Evolutionary conservation across 352 stramenopile genomes (phyloP).

Genomic region (Phytophthora pistaciae): DNA sequence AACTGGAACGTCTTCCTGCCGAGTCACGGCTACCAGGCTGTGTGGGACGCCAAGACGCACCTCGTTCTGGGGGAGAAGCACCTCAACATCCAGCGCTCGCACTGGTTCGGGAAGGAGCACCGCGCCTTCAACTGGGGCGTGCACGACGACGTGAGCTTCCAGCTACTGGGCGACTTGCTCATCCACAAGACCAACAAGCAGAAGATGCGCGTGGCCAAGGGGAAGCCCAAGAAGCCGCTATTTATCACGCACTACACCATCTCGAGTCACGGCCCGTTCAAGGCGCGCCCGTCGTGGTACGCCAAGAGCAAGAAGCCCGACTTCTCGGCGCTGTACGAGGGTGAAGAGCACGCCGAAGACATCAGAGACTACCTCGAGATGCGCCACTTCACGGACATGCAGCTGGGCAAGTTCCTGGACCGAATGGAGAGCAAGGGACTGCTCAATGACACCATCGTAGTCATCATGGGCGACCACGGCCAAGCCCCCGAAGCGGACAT

Average conservation of each 20-base stretch:
- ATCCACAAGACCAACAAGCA: conserved; percentile 49
- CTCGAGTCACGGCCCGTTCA: conserved; percentile 51
- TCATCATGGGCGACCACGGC: conserved; percentile 65
- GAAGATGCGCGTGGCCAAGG: conserved; percentile 15
- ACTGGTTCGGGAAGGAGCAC: conserved; percentile 37
- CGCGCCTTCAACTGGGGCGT: conserved; percentile 47
- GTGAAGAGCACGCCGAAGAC: conserved; percentile 34
- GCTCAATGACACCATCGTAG: conserved; percentile 67
- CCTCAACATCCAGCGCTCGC: conserved; percentile 39
- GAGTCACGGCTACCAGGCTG: conserved; percentile 53
- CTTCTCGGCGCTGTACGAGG: conserved; percentile 57
- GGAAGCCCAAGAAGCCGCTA: conserved; percentile 43
- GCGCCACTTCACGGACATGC: conserved; percentile 63
- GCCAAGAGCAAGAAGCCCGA: conserved; percentile 46
- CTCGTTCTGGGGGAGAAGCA: conserved; percentile 44
- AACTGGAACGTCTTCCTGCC: conserved; percentile 67
- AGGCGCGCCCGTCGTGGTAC: conserved; percentile 49
- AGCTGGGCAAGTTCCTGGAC: conserved; percentile 61
- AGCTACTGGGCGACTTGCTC: conserved; percentile 54
- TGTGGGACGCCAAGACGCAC: conserved; percentile 46
- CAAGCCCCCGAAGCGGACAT: conserved; percentile 54
- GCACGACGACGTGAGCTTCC: conserved; percentile 57
- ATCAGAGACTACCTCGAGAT: conserved; percentile 65
- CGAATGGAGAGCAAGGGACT: conserved; percentile 52
- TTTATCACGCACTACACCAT: conserved; percentile 73